These are phyloP conservation scores for Diaporthe eres DNA, from an alignment of 2,329 filamentous ascomycete species.

Conservation along the genomic window DNA sequence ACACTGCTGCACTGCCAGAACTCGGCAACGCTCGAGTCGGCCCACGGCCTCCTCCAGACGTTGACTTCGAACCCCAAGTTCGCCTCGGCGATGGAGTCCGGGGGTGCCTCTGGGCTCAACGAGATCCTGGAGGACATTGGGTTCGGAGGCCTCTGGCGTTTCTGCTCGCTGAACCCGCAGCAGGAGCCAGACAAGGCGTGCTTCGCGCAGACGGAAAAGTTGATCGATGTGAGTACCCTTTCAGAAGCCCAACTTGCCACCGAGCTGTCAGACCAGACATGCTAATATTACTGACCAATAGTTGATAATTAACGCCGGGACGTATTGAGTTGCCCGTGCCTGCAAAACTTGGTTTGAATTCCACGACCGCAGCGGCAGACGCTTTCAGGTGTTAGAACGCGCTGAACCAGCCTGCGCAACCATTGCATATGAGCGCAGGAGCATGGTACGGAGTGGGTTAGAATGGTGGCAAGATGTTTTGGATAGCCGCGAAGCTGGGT, in stretches of 20 bases:
- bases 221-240: slow-evolving; percentile 68
- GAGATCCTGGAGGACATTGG: slow-evolving; percentile 72
- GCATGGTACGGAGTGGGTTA: slow-evolving; percentile 14
- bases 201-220: slow-evolving; percentile 69
- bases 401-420: not conserved
- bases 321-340: slow-evolving; percentile 27
- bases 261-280: not conserved
- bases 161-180: slow-evolving; percentile 62
- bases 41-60: slow-evolving; percentile 71
- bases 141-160: slow-evolving; percentile 74
- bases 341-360: not conserved
- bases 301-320: slow-evolving; percentile 40
- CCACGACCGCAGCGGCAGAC: slow-evolving; percentile 12
- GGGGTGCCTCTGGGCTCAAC: slow-evolving; percentile 55
- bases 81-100: slow-evolving; percentile 60
- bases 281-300: slow-evolving; percentile 27
- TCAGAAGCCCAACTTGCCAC: not conserved
- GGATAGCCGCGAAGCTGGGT: slow-evolving; percentile 27
- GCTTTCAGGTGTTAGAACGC: not conserved
- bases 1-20: slow-evolving; percentile 75
- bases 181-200: slow-evolving; percentile 62
- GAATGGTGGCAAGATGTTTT: slow-evolving; percentile 19
- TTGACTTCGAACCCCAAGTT: slow-evolving; percentile 69
- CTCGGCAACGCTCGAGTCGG: slow-evolving; percentile 70
- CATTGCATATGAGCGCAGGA: slow-evolving; percentile 1